Evolutionary conservation across 2,329 filamentous ascomycete genomes (phyloP), one percentile per base, ranked within the genome.

Genomic region (Pseudogymnoascus sp.): DNA sequence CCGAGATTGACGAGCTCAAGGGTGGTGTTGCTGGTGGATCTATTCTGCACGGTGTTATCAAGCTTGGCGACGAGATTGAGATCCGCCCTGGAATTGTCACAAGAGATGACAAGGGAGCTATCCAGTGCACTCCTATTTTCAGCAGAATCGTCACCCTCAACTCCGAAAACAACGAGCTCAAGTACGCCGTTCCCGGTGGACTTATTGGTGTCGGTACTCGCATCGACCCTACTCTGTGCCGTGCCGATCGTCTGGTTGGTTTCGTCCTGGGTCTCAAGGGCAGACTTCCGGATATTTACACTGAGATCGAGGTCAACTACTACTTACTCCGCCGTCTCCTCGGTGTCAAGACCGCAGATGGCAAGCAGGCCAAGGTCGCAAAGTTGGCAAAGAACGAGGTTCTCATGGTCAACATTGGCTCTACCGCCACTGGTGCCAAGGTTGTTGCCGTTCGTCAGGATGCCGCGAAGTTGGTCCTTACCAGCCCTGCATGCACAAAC

Each of bases 321-420:
- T 99, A 97, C 84, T 84, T 99, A 65, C 88, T 99, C 66, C 90
- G 93, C 71, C 86, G 94, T 71, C 83, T 99, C 66, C 85, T 99
- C 63, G 94, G 94, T 86, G 94, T 99, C 72, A 92, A 95, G 80
- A 96, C 94, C 55, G 92, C 93, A 66, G 94, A 99, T 70, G 94
- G 94, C 75, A 99, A 99, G 83, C 94, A 97, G 79, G 93, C 93
- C 73, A 99, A 99, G 88, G 94, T 99, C 69, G 92, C 92, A 71
- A 99, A 99, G 82, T 83, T 99, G 68, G 83, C 92, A 63, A 99
- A 97, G 87, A 97, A 96, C 79, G 94, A 99, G 78, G 92, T 97
- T 72, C 88, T 99, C 78, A 97, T 99, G 94, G 94, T 99, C 68
- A 99, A 99, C 82, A 99, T 99, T 74, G 94, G 94, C 66, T 96